These are phyloP conservation scores for Mycena vulgaris DNA, from an alignment of 768 basidiomycete species.

Conservation along the genomic window DNA sequence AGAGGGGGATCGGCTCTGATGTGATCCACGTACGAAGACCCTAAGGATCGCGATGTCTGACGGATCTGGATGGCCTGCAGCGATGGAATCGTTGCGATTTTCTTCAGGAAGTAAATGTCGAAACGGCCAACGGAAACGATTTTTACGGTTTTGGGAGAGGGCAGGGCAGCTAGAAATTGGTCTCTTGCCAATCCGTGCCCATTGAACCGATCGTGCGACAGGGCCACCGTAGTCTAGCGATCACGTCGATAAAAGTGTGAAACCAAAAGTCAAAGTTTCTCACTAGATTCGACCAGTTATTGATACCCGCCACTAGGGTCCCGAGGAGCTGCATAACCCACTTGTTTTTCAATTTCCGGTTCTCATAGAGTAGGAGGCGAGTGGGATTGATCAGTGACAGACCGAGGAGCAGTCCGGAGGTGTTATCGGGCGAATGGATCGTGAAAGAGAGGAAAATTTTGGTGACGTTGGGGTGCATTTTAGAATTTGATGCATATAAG, in stretches of 20 bases:
- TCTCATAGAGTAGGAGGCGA: neutral
- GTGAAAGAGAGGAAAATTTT: neutral
- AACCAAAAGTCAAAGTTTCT: neutral
- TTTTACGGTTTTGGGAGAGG: neutral
- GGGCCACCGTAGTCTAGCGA: neutral
- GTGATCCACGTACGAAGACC: neutral
- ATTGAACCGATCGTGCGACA: neutral
- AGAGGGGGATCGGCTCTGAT: neutral
- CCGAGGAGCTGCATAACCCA: neutral
- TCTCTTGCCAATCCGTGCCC: neutral
- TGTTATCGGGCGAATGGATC: neutral
- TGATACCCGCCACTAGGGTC: neutral
- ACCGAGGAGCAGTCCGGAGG: neutral
- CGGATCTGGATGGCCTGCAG: neutral
- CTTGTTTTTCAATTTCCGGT: neutral
- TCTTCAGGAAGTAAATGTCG: neutral
- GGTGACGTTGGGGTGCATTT: neutral
- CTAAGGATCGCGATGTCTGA: neutral
- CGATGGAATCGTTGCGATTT: neutral
- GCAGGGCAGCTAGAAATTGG: neutral
- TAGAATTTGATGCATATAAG: constrained; percentile 9
- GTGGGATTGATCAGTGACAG: neutral
- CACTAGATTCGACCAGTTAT: neutral
- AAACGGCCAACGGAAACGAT: neutral
- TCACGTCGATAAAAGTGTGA: neutral